A percentile compares a stretch with the other conserved stretches of the same genome.
These are phyloP conservation scores for Phaeoacremonium minimum DNA, from an alignment of 2,329 filamentous ascomycete species.

Conservation along the genomic window DNA sequence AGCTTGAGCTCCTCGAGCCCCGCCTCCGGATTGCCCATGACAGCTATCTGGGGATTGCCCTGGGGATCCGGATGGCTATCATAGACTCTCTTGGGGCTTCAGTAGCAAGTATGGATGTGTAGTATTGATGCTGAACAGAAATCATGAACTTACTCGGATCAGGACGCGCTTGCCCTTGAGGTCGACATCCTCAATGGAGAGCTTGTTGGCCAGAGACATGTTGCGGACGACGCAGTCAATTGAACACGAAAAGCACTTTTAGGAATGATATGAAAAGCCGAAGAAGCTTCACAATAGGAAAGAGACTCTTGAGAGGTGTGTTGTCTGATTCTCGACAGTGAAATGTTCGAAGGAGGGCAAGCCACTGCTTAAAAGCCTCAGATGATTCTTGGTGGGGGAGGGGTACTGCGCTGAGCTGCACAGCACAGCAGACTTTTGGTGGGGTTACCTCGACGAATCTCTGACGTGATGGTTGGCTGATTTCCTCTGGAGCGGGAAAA, in stretches of 20 bases:
- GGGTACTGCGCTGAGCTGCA: background rate
- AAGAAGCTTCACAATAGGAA: slow-evolving; percentile 14
- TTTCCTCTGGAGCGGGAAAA: background rate
- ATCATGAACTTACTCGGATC: slow-evolving; percentile 82
- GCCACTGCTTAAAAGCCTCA: background rate
- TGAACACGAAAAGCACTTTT: slow-evolving; percentile 2
- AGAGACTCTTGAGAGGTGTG: background rate
- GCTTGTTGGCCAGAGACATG: slow-evolving; percentile 99
- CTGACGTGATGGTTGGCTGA: background rate
- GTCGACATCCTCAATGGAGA: slow-evolving; percentile 93
- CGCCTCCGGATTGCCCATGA: no score
- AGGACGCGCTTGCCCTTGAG: slow-evolving; percentile 98
- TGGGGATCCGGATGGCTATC: no score
- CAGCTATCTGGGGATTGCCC: no score
- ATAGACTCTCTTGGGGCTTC: no score
- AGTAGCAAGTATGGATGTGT: no score
- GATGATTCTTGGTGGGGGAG: background rate
- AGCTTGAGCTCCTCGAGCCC: no score
- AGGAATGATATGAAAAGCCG: slow-evolving; percentile 8
- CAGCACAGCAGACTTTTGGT: background rate
- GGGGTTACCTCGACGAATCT: background rate
- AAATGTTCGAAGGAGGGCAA: background rate
- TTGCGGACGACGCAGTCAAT: slow-evolving; percentile 21
- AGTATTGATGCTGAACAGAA: no score
- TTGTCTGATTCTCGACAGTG: no score